Conservation (phyloP, 75 land plant genomes). For the Sequoia sempervirens region DNA sequence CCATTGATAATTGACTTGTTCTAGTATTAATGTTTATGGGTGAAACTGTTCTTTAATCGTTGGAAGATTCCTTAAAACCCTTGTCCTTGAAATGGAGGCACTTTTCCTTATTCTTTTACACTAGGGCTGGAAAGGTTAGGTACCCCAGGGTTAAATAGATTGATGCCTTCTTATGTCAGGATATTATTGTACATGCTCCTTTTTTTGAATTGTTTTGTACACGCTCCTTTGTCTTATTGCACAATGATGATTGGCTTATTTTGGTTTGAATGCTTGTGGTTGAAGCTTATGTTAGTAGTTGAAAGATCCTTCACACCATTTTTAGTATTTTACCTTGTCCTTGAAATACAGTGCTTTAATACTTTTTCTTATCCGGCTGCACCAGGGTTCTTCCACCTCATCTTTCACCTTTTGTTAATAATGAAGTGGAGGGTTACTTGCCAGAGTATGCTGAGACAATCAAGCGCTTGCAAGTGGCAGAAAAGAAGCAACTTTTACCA, state of each 20-base stretch:
- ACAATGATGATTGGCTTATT: background rate
- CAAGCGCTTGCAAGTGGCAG: constrained; percentile 73
- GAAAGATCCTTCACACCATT: background rate
- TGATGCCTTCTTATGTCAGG: background rate
- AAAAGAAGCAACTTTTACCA: constrained; percentile 62
- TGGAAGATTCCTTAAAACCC: background rate
- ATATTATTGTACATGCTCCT: background rate
- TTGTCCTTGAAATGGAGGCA: background rate
- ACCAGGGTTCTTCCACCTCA: constrained; percentile 87
- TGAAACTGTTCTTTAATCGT: background rate
- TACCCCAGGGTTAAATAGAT: background rate
- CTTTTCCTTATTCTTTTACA: background rate
- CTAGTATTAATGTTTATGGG: background rate
- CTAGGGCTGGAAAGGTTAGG: constrained; percentile 24
- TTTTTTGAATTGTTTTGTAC: background rate
- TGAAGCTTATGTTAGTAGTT: background rate
- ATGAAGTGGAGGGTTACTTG: constrained; percentile 88
- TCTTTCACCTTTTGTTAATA: constrained; percentile 93
- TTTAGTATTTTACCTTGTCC: background rate
- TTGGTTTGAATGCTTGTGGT: background rate
- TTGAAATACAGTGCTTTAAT: background rate
- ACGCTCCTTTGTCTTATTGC: background rate
- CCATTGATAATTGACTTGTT: background rate
- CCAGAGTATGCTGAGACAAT: constrained; percentile 95
- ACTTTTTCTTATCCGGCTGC: background rate